phyloP scores from a whole-genome alignment of 2,329 filamentous ascomycete genomes.

The Aspergillus ruber region DNA sequence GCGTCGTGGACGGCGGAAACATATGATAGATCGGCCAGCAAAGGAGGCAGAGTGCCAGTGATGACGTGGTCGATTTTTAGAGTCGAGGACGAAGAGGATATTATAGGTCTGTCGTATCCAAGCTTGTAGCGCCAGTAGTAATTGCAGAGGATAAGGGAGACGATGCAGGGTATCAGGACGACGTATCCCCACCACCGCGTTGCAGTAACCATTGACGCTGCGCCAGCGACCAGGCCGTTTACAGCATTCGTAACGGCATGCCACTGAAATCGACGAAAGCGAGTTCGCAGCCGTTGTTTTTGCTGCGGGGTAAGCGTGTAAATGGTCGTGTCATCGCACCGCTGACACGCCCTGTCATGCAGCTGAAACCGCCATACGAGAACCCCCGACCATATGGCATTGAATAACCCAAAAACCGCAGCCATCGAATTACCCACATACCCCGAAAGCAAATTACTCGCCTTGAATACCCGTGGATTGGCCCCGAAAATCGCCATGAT shows the following conservation, averaged over 20 bases:
- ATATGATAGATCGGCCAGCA: conserved; percentile 22
- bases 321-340: conserved; percentile 13
- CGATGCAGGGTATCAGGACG: conserved; percentile 46
- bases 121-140: conserved; percentile 44
- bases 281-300: conserved; percentile 25
- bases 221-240: conserved; percentile 44
- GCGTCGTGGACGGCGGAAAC: conserved; percentile 14
- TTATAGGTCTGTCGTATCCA: conserved; percentile 40
- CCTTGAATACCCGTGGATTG: conserved; percentile 35
- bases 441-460: conserved; percentile 50
- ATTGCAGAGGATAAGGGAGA: conserved; percentile 43
- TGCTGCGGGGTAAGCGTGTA: conserved; percentile 13
- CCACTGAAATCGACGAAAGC: conserved; percentile 38
- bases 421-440: conserved; percentile 50
- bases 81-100: conserved; percentile 9
- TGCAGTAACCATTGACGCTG: conserved; percentile 46
- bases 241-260: conserved; percentile 43
- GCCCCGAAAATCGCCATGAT: conserved; percentile 50
- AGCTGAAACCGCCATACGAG: conserved; percentile 37
- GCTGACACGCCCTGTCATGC: conserved; percentile 26
- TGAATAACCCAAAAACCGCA: conserved; percentile 45
- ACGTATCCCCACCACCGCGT: conserved; percentile 50
- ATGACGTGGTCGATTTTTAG: conserved; percentile 2
- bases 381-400: conserved; percentile 44
- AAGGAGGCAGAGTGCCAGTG: conserved; percentile 14